Conservation (phyloP, 139 green algal species). For the Ostreobium quekettii region DNA sequence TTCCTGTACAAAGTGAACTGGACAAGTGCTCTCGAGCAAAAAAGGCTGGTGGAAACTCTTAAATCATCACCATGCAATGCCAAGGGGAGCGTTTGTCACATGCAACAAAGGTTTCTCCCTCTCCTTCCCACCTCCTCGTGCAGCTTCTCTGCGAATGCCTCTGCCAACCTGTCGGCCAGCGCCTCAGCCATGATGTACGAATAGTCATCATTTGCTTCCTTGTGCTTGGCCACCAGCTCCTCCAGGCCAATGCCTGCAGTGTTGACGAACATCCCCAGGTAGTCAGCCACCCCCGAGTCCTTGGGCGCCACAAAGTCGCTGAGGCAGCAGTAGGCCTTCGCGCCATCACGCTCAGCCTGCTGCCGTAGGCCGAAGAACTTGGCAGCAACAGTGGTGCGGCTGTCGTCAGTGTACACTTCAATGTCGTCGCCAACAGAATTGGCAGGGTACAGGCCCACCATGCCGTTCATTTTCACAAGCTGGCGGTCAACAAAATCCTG, state of each 20-base stretch:
- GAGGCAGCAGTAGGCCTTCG: constrained; percentile 75
- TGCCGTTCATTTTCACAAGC: constrained; percentile 65
- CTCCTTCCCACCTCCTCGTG: constrained; percentile 83
- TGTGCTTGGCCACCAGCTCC: constrained; percentile 62
- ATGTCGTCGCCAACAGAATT: constrained; percentile 92
- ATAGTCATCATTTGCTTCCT: constrained; percentile 68
- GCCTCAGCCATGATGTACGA: constrained; percentile 98
- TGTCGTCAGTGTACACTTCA: constrained; percentile 73
- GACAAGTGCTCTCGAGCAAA: no score
- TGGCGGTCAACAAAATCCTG: constrained; percentile 83
- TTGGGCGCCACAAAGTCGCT: constrained; percentile 94
- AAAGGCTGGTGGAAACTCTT: no score
- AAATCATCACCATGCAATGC: no score
- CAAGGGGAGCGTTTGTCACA: no score
- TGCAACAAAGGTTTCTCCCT: no score
- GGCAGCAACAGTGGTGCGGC: constrained; percentile 25
- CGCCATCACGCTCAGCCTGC: constrained; percentile 84
- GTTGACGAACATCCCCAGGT: constrained; percentile 93
- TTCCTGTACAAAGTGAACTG: no score
- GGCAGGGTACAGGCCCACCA: constrained; percentile 87
- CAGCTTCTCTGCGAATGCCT: constrained; percentile 94
- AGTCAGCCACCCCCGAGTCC: constrained; percentile 74
- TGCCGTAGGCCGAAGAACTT: constrained; percentile 73
- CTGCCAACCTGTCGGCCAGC: constrained; percentile 90
- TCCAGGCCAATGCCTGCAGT: constrained; percentile 83